A percentile compares a stretch with the other conserved stretches of the same genome.
Evolutionary conservation across 139 green algal species (phyloP).

Genomic region (Eudorina sp.): DNA sequence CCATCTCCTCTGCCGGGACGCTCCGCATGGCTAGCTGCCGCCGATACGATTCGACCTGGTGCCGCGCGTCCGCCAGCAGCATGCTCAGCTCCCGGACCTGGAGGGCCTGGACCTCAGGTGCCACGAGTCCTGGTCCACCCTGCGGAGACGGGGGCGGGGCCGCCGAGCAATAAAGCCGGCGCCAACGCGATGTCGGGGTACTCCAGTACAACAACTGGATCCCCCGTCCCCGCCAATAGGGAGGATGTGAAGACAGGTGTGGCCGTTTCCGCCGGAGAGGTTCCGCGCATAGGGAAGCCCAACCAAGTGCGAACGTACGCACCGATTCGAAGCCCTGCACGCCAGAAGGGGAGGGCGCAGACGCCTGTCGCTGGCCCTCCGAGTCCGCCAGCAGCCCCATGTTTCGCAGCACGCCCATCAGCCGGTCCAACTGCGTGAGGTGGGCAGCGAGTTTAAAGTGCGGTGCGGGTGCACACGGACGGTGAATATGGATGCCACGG

Average conservation of each 20-base stretch:
- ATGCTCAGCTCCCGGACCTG: conserved; percentile 34
- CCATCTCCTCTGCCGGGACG: conserved; percentile 10
- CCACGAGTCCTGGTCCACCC: background rate
- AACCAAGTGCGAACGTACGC: too few relatives aligned
- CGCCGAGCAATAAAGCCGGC: too few relatives aligned
- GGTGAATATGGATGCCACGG: background rate
- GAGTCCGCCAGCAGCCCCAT: conserved; percentile 14
- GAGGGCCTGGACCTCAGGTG: conserved; percentile 13
- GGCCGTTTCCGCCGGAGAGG: too few relatives aligned
- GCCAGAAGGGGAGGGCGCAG: background rate
- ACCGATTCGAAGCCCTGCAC: background rate
- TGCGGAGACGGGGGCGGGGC: background rate
- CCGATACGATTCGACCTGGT: conserved; percentile 32
- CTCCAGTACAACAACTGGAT: too few relatives aligned
- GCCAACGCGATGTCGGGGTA: too few relatives aligned
- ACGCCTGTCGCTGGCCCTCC: background rate
- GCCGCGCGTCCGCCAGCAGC: conserved; percentile 28
- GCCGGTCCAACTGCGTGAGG: background rate
- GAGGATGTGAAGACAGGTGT: too few relatives aligned
- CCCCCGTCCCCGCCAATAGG: too few relatives aligned
- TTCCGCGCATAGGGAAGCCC: too few relatives aligned
- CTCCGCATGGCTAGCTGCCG: conserved; percentile 16
- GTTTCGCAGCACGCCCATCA: background rate
- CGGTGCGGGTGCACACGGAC: too few relatives aligned
- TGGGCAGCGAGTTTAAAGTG: background rate